These are phyloP conservation scores for Kalmanozyma brasiliensis DNA, from an alignment of 1,284 basidiomycete genomes.

Conservation along the genomic window DNA sequence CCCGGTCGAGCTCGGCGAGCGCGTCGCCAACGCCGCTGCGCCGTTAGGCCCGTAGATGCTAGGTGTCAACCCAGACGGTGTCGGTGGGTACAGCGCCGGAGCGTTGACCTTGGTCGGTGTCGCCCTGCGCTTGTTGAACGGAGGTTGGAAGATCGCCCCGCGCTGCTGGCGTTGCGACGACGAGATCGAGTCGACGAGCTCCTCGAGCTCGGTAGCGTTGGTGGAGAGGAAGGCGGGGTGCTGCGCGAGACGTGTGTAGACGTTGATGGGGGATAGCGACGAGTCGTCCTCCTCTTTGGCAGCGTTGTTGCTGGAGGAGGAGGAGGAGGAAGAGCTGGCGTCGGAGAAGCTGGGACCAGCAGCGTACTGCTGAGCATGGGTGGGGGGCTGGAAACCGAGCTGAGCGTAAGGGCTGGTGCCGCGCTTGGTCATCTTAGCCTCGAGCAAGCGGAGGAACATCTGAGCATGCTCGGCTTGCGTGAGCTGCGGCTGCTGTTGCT, in stretches of 20 bases:
- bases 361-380: slow-evolving; percentile 29
- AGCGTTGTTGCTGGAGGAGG: slow-evolving; percentile 13
- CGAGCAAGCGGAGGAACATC: slow-evolving; percentile 53
- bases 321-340: slow-evolving; percentile 30
- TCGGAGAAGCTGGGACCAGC: slow-evolving; percentile 25
- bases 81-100: slow-evolving; percentile 20
- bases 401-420: slow-evolving; percentile 48
- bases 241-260: slow-evolving; percentile 57
- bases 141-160: slow-evolving; percentile 19
- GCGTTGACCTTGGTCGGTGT: slow-evolving; percentile 18
- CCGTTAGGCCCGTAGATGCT: slow-evolving; percentile 41
- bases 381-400: slow-evolving; percentile 57
- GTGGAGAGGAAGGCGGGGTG: slow-evolving; percentile 61
- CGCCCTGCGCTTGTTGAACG: slow-evolving; percentile 31
- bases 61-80: slow-evolving; percentile 26
- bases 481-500: slow-evolving; percentile 30
- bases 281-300: slow-evolving; percentile 24
- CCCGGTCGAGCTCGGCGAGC: slow-evolving; percentile 12
- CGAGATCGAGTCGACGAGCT: slow-evolving; percentile 55
- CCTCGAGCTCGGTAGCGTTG: slow-evolving; percentile 56
- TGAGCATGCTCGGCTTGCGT: slow-evolving; percentile 52
- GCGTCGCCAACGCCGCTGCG: slow-evolving; percentile 5
- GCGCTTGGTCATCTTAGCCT: slow-evolving; percentile 51
- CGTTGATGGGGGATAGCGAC: slow-evolving; percentile 52
- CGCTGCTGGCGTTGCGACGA: slow-evolving; percentile 25